phyloP scores from a whole-genome alignment of 2,329 filamentous ascomycete genomes.

The Triangularia setosa region DNA sequence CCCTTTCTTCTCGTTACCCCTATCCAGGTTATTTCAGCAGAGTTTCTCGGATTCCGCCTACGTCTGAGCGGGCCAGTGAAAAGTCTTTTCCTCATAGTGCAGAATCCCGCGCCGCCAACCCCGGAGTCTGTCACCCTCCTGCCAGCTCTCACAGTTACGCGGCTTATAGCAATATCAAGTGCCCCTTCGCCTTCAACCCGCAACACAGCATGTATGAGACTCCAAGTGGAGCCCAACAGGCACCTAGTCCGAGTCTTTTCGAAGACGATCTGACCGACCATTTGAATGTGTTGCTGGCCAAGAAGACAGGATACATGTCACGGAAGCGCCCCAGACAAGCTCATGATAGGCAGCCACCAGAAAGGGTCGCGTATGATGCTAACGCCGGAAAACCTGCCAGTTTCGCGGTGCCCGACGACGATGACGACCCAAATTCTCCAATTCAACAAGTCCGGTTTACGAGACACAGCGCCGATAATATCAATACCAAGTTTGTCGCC shows the following conservation, averaged over 20 bases:
- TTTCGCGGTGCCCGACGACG: conserved; percentile 46
- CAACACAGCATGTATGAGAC: conserved; percentile 8
- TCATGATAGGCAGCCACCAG: conserved; percentile 5
- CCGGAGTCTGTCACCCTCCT: not conserved
- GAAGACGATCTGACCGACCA: conserved; percentile 17
- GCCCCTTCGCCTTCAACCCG: conserved; percentile 11
- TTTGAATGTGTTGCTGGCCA: conserved; percentile 21
- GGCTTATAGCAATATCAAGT: not conserved
- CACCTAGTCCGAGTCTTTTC: conserved; percentile 13
- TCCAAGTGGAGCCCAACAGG: conserved; percentile 28
- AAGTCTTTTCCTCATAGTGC: not conserved
- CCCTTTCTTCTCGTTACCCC: conserved; percentile 16
- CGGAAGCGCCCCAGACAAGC: conserved; percentile 3
- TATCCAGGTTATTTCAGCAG: conserved; percentile 8
- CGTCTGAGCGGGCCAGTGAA: not conserved
- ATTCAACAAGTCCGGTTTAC: conserved; percentile 40
- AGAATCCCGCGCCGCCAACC: not conserved
- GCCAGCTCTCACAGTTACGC: not conserved
- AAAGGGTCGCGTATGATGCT: conserved; percentile 23
- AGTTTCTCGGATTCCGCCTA: not conserved
- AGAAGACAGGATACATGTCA: not conserved
- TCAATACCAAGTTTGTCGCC: conserved; percentile 57
- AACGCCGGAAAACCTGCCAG: conserved; percentile 35
- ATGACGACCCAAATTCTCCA: conserved; percentile 37
- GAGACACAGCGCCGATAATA: conserved; percentile 54